Percentiles rank a stretch among this genome's conserved stretches.
Evolutionary conservation across 2,329 filamentous ascomycete species (phyloP).

Genomic region (Stemphylium vesicarium): DNA sequence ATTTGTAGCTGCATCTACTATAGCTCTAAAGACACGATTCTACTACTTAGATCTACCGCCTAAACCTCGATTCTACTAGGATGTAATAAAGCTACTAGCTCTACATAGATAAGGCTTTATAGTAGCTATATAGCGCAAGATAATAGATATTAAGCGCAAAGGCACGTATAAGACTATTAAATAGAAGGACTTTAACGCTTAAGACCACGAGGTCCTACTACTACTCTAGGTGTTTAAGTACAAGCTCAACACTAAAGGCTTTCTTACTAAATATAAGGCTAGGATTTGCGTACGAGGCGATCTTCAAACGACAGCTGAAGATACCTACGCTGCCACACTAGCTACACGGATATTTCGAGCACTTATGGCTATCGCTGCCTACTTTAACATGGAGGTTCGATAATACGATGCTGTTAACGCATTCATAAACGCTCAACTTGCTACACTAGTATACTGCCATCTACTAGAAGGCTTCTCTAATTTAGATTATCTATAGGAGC

Average conservation of each 20-base stretch:
- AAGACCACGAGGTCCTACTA: slow-evolving; percentile 14
- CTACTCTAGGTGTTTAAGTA: slow-evolving; percentile 21
- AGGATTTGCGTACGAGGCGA: slow-evolving; percentile 18
- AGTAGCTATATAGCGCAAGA: slow-evolving; percentile 9
- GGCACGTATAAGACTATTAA: slow-evolving; percentile 14
- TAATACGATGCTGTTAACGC: not conserved
- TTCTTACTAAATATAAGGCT: slow-evolving; percentile 21
- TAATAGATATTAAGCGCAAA: slow-evolving; percentile 14
- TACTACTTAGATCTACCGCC: slow-evolving; percentile 11
- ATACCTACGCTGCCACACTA: slow-evolving; percentile 31
- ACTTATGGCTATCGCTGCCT: slow-evolving; percentile 26
- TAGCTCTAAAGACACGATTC: slow-evolving; percentile 13
- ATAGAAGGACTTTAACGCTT: slow-evolving; percentile 19
- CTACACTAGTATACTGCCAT: not conserved
- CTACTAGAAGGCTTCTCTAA: slow-evolving; percentile 2
- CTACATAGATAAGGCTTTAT: slow-evolving; percentile 18
- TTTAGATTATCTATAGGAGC: not conserved
- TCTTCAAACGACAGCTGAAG: slow-evolving; percentile 11
- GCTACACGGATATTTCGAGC: slow-evolving; percentile 21
- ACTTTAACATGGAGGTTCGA: slow-evolving; percentile 23
- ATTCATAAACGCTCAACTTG: not conserved
- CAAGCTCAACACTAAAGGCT: slow-evolving; percentile 21
- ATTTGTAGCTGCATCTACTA: slow-evolving; percentile 14
- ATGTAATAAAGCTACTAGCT: slow-evolving; percentile 15
- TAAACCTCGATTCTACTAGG: slow-evolving; percentile 12